These are phyloP conservation scores for Aspergillus aculeatinus DNA, from an alignment of 2,329 filamentous ascomycete species.

Conservation along the genomic window DNA sequence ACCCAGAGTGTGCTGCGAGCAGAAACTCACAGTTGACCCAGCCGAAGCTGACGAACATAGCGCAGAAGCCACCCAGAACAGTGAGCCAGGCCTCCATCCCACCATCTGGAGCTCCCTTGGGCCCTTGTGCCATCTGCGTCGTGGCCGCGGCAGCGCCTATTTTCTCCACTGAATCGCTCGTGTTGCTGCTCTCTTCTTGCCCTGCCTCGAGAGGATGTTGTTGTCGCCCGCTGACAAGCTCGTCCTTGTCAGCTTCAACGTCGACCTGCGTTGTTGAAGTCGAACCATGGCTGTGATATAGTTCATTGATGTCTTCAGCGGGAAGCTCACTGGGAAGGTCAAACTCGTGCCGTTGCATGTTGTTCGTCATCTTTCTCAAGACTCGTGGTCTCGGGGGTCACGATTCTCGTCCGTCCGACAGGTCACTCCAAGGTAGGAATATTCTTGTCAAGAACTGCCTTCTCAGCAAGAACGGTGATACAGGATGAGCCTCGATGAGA, in stretches of 20 bases:
- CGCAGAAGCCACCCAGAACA: conserved; percentile 51
- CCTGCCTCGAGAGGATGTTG: neutral
- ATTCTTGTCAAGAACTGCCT: neutral
- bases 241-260: neutral
- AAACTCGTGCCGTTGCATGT: neutral
- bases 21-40: conserved; percentile 48
- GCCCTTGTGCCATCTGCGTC: conserved; percentile 8
- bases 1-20: too few relatives aligned
- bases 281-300: neutral
- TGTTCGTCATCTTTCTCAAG: neutral
- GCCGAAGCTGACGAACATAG: conserved; percentile 52
- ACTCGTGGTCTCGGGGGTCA: neutral
- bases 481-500: neutral
- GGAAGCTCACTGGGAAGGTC: neutral
- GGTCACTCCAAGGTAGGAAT: neutral
- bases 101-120: conserved; percentile 30
- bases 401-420: neutral
- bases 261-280: neutral
- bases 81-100: conserved; percentile 40
- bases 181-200: conserved; percentile 5
- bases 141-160: conserved; percentile 1
- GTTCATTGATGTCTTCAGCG: neutral
- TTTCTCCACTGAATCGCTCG: conserved; percentile 7
- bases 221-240: neutral
- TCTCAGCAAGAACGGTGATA: neutral